Evolutionary conservation across 768 basidiomycete species (phyloP), one percentile per base, ranked within the genome.

Genomic region (Termitomyces eurrhizus): DNA sequence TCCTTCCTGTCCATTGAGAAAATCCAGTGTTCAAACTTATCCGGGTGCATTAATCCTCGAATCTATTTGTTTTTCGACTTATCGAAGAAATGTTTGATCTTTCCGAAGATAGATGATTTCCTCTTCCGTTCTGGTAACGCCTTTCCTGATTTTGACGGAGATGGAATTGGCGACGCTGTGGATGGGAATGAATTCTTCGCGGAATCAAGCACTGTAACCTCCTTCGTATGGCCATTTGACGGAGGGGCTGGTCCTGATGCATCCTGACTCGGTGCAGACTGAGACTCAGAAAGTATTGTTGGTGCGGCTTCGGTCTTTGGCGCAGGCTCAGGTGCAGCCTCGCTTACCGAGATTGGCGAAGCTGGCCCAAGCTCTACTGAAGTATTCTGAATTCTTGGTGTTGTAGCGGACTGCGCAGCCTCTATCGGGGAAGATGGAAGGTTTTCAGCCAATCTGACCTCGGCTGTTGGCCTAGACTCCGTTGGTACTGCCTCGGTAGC

Each of bases 31-130:
- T 18, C 39, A 12, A 54, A 4, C 39, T 32, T 4, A n/a, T 32
- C 16, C 29, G 6, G 5, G 7, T 1, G n/a, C 2, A 9, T 13
- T 14, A 53, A 16, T 21, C 26, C 29, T 26, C 7, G 13, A 8
- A 21, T 36, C 14, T 21, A 51, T 32, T 49, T 29, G 29, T 29
- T 57, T 37, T 78, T 71, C 52, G 77, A 69, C 64, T 81, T 80
- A 24, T 73, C 67, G 65, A 88, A 87, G 7, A 85, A 66, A 44
- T 77, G 67, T 67, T 82, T 86, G 55, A 83, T 42, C 65, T 78
- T 86, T 29, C 79, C 79, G 56, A 88, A 77, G 35, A 87, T 67
- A 16, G 85, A 85, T 7, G 72, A 68, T 49, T 76, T 75, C 68
- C 84, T 87, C 75, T 85, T 85, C 60, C 79, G 74, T 16, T 68